Conservation (phyloP, 768 basidiomycete genomes). For the Hortiboletus flavorubellus region DNA sequence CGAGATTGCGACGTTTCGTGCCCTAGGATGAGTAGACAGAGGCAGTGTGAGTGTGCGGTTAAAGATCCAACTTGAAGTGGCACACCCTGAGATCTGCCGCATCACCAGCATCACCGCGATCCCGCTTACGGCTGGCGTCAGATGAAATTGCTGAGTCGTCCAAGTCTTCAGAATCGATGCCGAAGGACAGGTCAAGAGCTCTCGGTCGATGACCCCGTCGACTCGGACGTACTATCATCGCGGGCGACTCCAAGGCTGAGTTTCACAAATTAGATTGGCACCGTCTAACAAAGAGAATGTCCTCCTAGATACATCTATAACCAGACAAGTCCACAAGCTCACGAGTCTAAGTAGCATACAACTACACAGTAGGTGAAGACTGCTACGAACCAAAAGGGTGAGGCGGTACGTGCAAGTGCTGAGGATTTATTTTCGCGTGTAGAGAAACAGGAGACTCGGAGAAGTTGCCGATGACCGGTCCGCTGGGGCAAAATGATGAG, state of each 20-base stretch:
- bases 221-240: conserved; percentile 7
- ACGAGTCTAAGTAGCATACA: conserved; percentile 13
- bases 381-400: conserved; percentile 4
- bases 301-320: conserved; percentile 8
- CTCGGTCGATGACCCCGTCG: conserved; percentile 40
- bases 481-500: conserved; percentile 2
- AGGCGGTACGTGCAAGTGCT: conserved; percentile 13
- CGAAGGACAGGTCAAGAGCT: conserved; percentile 56
- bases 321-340: conserved; percentile 10
- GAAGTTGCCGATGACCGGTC: conserved; percentile 11
- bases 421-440: conserved; percentile 6
- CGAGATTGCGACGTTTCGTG: conserved; percentile 29
- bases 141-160: conserved; percentile 26
- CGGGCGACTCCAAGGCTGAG: neutral
- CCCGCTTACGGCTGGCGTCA: conserved; percentile 28
- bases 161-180: conserved; percentile 39
- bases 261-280: neutral
- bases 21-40: conserved; percentile 7
- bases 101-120: conserved; percentile 11
- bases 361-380: conserved; percentile 7
- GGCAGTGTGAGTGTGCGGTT: neutral
- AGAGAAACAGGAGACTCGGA: conserved; percentile 2
- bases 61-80: neutral
- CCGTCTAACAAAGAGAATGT: neutral
- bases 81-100: conserved; percentile 15